Base-by-base conservation (phyloP, 768 basidiomycete genomes). In the Tulasnella sp. region DNA sequence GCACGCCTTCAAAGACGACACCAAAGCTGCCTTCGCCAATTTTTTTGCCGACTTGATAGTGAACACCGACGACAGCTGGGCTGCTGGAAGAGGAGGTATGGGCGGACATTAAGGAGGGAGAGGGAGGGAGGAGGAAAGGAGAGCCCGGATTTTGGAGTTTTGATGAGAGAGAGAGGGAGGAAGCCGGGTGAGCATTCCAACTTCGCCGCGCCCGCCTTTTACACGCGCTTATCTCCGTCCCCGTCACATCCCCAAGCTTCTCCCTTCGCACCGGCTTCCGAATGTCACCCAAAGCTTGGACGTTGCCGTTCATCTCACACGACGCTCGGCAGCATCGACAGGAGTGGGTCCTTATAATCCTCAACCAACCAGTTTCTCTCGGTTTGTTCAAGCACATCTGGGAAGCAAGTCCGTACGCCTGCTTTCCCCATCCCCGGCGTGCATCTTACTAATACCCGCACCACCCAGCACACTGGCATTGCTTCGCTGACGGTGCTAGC, bases 11-110 rank as follows among this genome's bases (percentile, higher is more conserved):
- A 82, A 88, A 88, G 84, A 88, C 88, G 82, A 80, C 96, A 83
- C 98, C 98, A 86, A 99, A 99, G 9, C 93, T 95, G 82, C 98
- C 98, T 86, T 99, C 98, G 82, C 98, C 98, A 87, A 99, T 98
- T 91, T 99, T 99, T 90, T 94, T 95, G 83, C 97, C 97, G 31
- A 99, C 97, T 73, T 80, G 79, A 80, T 80, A 80, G 44, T 80
- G 79, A 74, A 80, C 79, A 40, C 79, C 79, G 37, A 80, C 79
- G 44, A 80, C 79, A 64, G 79, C 79, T 44, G 72, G 79, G 72
- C 72, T 80, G 31, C 72, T 75, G 41, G 78, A 79, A 40, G 79
- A 80, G 54, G 79, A 80, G 24, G 79, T 74, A 74, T 80, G 79
- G 69, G 79, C 72, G 69, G 79, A 80, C 79, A 80, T 80, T 41